Conservation (phyloP, 495 filamentous ascomycete genomes). For the Aspergillus panamensis region DNA sequence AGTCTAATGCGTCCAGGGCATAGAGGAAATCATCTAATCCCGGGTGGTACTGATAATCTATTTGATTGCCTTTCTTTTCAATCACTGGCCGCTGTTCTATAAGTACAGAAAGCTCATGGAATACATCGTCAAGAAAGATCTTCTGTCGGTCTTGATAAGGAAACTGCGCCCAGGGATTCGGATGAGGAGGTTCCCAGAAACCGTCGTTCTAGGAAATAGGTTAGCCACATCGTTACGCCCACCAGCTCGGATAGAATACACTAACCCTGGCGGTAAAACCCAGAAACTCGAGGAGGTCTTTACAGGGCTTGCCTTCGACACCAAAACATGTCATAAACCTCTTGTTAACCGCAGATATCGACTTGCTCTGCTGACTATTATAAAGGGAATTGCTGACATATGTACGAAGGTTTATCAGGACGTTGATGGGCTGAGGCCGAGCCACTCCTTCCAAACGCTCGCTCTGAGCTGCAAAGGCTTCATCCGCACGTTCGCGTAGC, state of each 20-base stretch:
- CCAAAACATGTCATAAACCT: conserved; percentile 68
- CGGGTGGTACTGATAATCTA: conserved; percentile 27
- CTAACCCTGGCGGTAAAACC: conserved; percentile 53
- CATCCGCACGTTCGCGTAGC: conserved; percentile 50
- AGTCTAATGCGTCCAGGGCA: conserved; percentile 48
- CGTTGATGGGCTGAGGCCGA: conserved; percentile 43
- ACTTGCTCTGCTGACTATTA: conserved; percentile 41
- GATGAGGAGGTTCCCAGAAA: conserved; percentile 47
- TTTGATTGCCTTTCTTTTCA: conserved; percentile 42
- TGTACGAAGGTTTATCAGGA: conserved; percentile 53
- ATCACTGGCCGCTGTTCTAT: conserved; percentile 40
- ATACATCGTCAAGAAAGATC: conserved; percentile 53
- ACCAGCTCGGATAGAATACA: conserved; percentile 1
- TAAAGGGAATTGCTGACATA: conserved; percentile 63
- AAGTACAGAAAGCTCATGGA: conserved; percentile 49
- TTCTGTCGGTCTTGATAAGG: conserved; percentile 45
- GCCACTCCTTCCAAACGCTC: conserved; percentile 54
- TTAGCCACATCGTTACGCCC: conserved; percentile 16
- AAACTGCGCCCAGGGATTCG: conserved; percentile 30
- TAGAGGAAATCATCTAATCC: conserved; percentile 39
- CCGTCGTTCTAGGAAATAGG: conserved; percentile 28
- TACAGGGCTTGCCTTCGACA: conserved; percentile 50
- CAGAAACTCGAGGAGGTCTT: conserved; percentile 58
- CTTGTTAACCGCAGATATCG: conserved; percentile 67
- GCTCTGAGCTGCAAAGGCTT: conserved; percentile 53